Evolutionary conservation across 1,139 yeast genomes (phyloP).

Genomic region (Pneumocystis jirovecii): DNA sequence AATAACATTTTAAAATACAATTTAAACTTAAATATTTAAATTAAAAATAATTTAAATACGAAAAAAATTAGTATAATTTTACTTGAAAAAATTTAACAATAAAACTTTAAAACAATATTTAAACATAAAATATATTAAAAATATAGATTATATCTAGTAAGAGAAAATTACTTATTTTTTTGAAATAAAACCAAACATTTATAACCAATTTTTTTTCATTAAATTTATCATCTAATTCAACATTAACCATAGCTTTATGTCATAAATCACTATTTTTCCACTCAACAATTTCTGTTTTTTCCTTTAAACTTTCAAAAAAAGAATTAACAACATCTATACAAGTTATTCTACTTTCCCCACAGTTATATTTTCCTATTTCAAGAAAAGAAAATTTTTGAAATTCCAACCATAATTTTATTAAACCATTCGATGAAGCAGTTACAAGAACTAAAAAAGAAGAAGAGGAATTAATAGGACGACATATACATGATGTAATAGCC

Average conservation of each 20-base stretch:
- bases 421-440: constrained; percentile 86
- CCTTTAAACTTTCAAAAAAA: background rate
- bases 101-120: background rate
- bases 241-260: background rate
- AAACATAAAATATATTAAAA: background rate
- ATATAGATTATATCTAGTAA: background rate
- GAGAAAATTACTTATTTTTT: background rate
- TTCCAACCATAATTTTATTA: constrained; percentile 71
- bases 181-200: background rate
- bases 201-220: background rate
- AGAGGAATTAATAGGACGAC: constrained; percentile 21
- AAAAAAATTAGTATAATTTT: background rate
- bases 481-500: constrained; percentile 5
- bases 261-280: background rate
- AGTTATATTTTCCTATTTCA: background rate
- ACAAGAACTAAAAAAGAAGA: constrained; percentile 28
- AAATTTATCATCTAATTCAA: background rate
- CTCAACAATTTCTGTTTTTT: background rate
- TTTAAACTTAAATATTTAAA: background rate
- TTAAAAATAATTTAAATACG: too few species aligned
- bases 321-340: background rate
- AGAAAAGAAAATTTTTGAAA: background rate
- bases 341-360: background rate
- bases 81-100: background rate
- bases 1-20: background rate